A percentile compares a stretch with the other conserved stretches of the same genome.
Evolutionary conservation across 768 basidiomycete species (phyloP).

Genomic region (Pulveroboletus sp.): DNA sequence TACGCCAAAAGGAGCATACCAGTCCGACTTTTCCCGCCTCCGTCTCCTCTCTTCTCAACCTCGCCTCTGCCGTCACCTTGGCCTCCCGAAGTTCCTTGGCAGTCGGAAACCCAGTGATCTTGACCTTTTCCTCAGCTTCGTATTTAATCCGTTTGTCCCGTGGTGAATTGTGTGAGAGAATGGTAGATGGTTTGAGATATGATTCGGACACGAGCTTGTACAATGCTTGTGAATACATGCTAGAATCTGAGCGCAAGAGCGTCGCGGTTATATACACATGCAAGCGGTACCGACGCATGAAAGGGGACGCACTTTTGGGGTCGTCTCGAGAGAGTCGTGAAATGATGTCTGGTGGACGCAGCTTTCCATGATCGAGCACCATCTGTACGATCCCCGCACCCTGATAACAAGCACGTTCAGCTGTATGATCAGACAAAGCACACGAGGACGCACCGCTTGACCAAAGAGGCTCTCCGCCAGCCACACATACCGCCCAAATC

Average conservation of each 20-base stretch:
- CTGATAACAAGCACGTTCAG: slow-evolving; percentile 34
- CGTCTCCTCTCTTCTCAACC: slow-evolving; percentile 67
- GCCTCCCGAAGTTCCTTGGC: slow-evolving; percentile 75
- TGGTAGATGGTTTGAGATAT: slow-evolving; percentile 81
- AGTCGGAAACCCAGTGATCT: slow-evolving; percentile 73
- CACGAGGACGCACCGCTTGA: slow-evolving; percentile 49
- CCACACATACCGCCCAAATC: slow-evolving; percentile 82
- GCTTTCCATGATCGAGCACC: slow-evolving; percentile 83
- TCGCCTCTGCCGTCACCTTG: slow-evolving; percentile 61
- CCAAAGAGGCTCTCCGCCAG: slow-evolving; percentile 72
- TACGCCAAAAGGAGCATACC: slow-evolving; percentile 41
- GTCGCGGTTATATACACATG: no score
- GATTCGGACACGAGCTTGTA: slow-evolving; percentile 66
- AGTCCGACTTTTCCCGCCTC: slow-evolving; percentile 72
- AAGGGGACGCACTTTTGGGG: slow-evolving; percentile 48
- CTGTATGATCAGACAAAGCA: neutral
- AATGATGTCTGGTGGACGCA: slow-evolving; percentile 71
- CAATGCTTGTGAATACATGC: slow-evolving; percentile 57
- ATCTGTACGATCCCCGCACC: slow-evolving; percentile 73
- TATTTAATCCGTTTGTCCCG: slow-evolving; percentile 79
- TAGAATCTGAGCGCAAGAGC: slow-evolving; percentile 22
- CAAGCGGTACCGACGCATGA: neutral
- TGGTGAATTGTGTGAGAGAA: slow-evolving; percentile 76
- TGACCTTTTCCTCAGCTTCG: slow-evolving; percentile 73
- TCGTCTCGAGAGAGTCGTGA: slow-evolving; percentile 49